phyloP scores from a whole-genome alignment of 331 rosid species.

The Spiraea crenata region DNA sequence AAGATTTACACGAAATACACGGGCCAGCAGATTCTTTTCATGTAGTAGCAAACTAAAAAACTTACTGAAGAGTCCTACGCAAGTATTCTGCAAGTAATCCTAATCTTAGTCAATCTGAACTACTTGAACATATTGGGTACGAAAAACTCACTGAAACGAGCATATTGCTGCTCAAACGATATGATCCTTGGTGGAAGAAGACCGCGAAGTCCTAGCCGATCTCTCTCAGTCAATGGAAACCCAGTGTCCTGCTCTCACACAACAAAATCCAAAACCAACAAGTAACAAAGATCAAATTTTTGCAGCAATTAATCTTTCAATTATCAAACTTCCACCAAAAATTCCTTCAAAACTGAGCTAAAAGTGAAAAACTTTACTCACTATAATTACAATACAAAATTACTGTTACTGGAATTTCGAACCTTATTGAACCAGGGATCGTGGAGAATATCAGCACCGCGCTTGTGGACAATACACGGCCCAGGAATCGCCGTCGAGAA shows the following conservation, averaged over 20 bases:
- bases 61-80: background rate
- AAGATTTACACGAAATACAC: background rate
- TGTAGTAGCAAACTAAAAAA: background rate
- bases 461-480: conserved; percentile 93
- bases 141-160: conserved; percentile 70
- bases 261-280: background rate
- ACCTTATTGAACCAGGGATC: conserved; percentile 99
- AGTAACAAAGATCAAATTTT: background rate
- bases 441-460: conserved; percentile 97
- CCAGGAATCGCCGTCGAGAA: conserved; percentile 85
- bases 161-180: conserved; percentile 95
- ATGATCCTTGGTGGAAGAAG: conserved; percentile 97
- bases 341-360: too few species aligned
- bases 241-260: conserved; percentile 87
- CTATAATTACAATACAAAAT: too few species aligned
- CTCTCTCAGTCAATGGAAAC: conserved; percentile 91
- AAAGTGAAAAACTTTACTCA: too few species aligned
- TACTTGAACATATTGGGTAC: conserved; percentile 8
- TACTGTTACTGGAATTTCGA: background rate
- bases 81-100: background rate
- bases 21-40: background rate
- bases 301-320: too few species aligned
- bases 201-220: conserved; percentile 95
- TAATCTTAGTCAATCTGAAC: background rate
- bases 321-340: too few species aligned